Base-by-base conservation (phyloP, 2,329 filamentous ascomycete species). In the Calcarisporium arbuscula region DNA sequence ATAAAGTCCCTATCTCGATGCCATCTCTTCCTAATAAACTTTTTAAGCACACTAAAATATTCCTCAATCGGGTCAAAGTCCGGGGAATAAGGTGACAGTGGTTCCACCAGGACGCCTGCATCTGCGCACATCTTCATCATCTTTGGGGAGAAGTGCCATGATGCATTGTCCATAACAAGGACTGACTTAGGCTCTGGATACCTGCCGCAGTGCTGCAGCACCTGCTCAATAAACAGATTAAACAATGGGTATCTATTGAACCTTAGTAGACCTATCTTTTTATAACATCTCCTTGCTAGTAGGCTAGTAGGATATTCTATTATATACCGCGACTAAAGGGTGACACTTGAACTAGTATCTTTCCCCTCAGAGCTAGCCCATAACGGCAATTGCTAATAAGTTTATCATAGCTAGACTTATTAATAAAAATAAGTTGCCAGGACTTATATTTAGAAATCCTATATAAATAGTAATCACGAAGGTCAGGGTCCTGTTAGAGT, bases 331-430 rank as follows among this genome's bases (percentile, higher is more conserved):
- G 44, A 32, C 46, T 33, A 27, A 52, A 50, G 29, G 23, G 34
- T 17, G 40, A 39, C 5, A 49, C 34, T 39, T 55, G 34, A 5
- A 48, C 40, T 6, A 50, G 51, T 12, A 45, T 46, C n/a, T 43
- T 36, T 8, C 54, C 51, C 11, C 39, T 40, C 9, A 51, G 57
- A 35, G 57, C 53, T 58, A 52, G 64, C 7, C 51, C 19, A 46
- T 39, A 58, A 12, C 51, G 44, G 34, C 58, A 44, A 35, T 50
- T 54, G 9, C 57, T 51, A 30, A 48, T 44, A 8, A 48, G 45
- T 44, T 54, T 56, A 41, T 62, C 52, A 41, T 47, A 57, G 6
- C 56, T 50, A 34, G 57, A 59, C 43, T 63, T 47, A 39, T 62
- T 51, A 16, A 58, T 47, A 38, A 50, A 61, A 18, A 61, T 48